phyloP scores from a whole-genome alignment of 768 basidiomycete genomes.

The Russula griseocarnosa region DNA sequence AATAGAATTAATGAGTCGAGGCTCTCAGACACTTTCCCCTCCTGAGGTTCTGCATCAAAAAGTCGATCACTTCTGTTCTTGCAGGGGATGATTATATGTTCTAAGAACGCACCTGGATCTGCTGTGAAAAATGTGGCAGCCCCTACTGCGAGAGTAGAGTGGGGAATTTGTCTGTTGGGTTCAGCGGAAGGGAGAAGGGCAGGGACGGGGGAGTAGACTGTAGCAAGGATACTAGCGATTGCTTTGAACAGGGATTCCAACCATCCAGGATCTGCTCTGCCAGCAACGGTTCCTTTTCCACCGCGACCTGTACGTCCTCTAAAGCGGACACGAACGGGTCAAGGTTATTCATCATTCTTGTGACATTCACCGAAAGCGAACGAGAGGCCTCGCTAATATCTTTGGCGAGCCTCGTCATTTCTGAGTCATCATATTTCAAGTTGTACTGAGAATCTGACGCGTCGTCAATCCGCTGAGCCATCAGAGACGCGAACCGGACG shows the following conservation, averaged over 20 bases:
- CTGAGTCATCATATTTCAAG: slow-evolving; percentile 8
- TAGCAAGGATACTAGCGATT: slow-evolving; percentile 8
- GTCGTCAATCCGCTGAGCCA: slow-evolving; percentile 13
- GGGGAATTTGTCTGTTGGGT: neutral
- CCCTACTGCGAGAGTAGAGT: slow-evolving; percentile 11
- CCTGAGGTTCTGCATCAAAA: neutral
- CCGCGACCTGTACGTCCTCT: slow-evolving; percentile 5
- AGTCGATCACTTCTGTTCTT: neutral
- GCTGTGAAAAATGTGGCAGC: slow-evolving; percentile 4
- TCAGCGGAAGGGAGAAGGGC: neutral
- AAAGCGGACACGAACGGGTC: slow-evolving; percentile 7
- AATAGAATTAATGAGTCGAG: slow-evolving; percentile 12
- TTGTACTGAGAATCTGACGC: slow-evolving; percentile 17
- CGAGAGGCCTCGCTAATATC: slow-evolving; percentile 8
- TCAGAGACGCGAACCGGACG: slow-evolving; percentile 15
- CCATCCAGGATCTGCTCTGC: slow-evolving; percentile 10
- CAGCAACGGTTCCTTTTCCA: neutral
- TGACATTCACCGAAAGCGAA: slow-evolving; percentile 8
- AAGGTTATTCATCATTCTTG: slow-evolving; percentile 3
- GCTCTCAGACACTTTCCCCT: slow-evolving; percentile 8
- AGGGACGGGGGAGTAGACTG: neutral
- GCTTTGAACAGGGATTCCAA: slow-evolving; percentile 15
- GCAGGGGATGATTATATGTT: neutral
- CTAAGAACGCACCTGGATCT: slow-evolving; percentile 8
- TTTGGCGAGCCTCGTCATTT: slow-evolving; percentile 17